Conservation (phyloP, 2,329 filamentous ascomycete species). For the Aquanectria penicillioides region DNA sequence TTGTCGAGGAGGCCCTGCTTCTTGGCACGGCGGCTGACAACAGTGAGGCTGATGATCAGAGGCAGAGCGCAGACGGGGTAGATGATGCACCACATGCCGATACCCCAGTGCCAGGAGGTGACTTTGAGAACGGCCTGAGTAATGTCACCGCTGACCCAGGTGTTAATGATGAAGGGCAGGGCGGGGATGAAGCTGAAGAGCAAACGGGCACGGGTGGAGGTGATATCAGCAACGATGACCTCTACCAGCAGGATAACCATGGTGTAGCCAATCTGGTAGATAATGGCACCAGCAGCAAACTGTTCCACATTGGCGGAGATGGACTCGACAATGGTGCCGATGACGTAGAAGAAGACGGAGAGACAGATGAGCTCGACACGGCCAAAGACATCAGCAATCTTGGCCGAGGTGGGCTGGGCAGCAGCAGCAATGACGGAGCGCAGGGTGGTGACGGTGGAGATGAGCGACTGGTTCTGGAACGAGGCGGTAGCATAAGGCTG, state of each 20-base stretch:
- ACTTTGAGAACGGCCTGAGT: conserved; percentile 56
- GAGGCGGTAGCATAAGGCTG: conserved; percentile 64
- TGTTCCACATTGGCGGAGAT: conserved; percentile 56
- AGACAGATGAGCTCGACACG: conserved; percentile 66
- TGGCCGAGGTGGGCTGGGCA: conserved; percentile 66
- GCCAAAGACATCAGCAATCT: conserved; percentile 72
- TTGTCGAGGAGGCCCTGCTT: conserved; percentile 57
- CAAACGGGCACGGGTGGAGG: conserved; percentile 69
- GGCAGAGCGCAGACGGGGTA: conserved; percentile 68
- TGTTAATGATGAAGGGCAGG: conserved; percentile 70
- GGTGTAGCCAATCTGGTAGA: conserved; percentile 74
- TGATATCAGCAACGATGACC: conserved; percentile 72
- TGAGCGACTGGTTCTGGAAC: conserved; percentile 63
- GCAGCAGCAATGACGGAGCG: conserved; percentile 69
- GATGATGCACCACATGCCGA: conserved; percentile 73
- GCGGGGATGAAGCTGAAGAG: conserved; percentile 73
- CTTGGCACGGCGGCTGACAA: conserved; percentile 63
- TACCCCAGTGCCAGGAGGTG: conserved; percentile 70
- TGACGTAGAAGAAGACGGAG: conserved; percentile 69
- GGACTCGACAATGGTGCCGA: conserved; percentile 67
- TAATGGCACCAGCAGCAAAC: conserved; percentile 66
- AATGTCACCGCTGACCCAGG: conserved; percentile 71
- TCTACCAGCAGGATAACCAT: conserved; percentile 69
- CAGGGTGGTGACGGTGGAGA: conserved; percentile 67
- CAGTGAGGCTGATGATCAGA: conserved; percentile 61